A percentile compares a stretch with the other conserved stretches of the same genome.
Evolutionary conservation across 805 yeast species (phyloP).

Genomic region (Lipomyces yamadae): DNA sequence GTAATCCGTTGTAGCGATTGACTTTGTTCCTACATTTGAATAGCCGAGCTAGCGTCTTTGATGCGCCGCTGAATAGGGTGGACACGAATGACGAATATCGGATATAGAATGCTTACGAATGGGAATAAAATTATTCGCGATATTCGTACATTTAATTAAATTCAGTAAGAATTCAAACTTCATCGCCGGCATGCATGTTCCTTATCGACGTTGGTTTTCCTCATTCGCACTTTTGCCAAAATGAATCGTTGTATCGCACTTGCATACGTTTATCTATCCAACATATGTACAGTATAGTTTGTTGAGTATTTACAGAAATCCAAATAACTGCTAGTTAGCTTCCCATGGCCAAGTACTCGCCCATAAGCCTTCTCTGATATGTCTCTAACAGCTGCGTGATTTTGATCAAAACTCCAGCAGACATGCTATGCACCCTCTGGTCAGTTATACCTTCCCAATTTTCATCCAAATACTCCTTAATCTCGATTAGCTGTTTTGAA

Average conservation of each 20-base stretch:
- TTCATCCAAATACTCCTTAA: conserved; percentile 43
- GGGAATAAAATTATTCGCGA: too few species aligned
- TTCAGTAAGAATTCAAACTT: too few species aligned
- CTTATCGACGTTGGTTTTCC: too few species aligned
- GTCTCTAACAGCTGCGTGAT: conserved; percentile 40
- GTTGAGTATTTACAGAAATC: neutral
- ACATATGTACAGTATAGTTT: neutral
- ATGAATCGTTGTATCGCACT: neutral
- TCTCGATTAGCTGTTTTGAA: conserved; percentile 43
- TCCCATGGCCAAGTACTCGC: conserved; percentile 16
- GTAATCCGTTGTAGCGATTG: too few species aligned
- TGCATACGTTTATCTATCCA: neutral
- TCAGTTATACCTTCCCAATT: conserved; percentile 44
- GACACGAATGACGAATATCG: too few species aligned
- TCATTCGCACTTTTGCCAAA: too few species aligned
- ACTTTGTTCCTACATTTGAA: too few species aligned
- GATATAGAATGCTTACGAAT: too few species aligned
- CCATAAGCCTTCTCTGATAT: conserved; percentile 37
- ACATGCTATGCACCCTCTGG: conserved; percentile 41
- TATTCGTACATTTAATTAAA: too few species aligned
- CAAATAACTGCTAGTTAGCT: conserved; percentile 3
- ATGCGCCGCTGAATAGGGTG: too few species aligned
- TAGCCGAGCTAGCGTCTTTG: too few species aligned
- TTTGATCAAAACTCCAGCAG: conserved; percentile 44
- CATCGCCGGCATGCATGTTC: too few species aligned